These are phyloP conservation scores for Mycena leptocephala DNA, from an alignment of 768 basidiomycete genomes.

Conservation along the genomic window DNA sequence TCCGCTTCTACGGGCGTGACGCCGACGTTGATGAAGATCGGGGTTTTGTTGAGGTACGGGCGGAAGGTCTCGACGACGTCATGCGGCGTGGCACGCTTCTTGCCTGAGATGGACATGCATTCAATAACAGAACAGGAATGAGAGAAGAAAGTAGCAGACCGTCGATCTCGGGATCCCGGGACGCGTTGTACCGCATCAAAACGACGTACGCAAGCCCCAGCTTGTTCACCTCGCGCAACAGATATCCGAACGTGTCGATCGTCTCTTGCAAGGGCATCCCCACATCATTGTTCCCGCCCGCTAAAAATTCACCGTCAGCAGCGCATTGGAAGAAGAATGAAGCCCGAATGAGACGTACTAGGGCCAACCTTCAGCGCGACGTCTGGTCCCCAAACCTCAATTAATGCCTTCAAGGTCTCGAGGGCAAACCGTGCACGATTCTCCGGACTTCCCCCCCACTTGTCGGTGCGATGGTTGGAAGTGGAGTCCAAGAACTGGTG, in stretches of 20 bases:
- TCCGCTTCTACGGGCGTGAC: constrained; percentile 57
- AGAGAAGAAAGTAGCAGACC: constrained; percentile 38
- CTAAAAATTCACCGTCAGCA: constrained; percentile 1
- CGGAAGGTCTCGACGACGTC: constrained; percentile 58
- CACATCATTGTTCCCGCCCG: constrained; percentile 13
- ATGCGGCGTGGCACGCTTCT: constrained; percentile 54
- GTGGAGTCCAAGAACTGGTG: constrained; percentile 52
- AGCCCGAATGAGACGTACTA: constrained; percentile 14
- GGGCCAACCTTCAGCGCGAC: constrained; percentile 52
- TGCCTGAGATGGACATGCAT: constrained; percentile 42
- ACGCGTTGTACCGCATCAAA: constrained; percentile 45
- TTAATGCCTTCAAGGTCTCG: constrained; percentile 48
- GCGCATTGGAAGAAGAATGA: neutral
- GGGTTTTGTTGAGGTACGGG: constrained; percentile 53
- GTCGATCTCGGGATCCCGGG: constrained; percentile 47
- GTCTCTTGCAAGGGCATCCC: constrained; percentile 42
- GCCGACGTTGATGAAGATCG: constrained; percentile 54
- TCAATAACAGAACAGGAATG: neutral
- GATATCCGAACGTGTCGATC: constrained; percentile 38
- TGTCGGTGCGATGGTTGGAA: constrained; percentile 53
- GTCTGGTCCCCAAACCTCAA: constrained; percentile 49
- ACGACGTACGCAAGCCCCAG: constrained; percentile 47
- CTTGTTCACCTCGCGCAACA: constrained; percentile 32
- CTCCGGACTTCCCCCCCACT: constrained; percentile 59
- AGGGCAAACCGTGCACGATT: constrained; percentile 57